Conservation (phyloP, 2,329 filamentous ascomycete genomes). For the Fusarium musae region DNA sequence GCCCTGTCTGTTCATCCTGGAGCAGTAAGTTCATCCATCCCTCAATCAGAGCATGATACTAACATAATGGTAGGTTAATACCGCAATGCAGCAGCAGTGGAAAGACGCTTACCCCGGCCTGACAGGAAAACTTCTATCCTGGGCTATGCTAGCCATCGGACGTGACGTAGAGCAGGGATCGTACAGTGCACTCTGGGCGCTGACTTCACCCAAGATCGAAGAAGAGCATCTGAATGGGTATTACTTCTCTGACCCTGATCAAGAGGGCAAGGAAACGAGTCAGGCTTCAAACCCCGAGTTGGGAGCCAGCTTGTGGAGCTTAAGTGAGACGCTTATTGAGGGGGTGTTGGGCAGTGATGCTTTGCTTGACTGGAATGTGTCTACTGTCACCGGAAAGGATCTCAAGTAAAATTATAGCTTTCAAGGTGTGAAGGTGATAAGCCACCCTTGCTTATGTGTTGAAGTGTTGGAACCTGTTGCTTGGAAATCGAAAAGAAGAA, state of each 20-base stretch:
- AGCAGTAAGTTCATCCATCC: not conserved
- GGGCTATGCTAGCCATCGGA: conserved; percentile 49
- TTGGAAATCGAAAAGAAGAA: not conserved
- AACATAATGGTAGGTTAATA: conserved; percentile 56
- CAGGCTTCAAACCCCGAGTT: conserved; percentile 54
- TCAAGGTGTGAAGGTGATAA: too few species aligned
- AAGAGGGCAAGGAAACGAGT: conserved; percentile 51
- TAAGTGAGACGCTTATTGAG: conserved; percentile 53
- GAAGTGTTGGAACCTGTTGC: not conserved
- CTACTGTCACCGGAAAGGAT: not conserved
- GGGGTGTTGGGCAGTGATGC: conserved; percentile 55
- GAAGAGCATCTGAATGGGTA: conserved; percentile 56
- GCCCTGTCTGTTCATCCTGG: conserved; percentile 54
- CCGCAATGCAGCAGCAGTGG: conserved; percentile 58
- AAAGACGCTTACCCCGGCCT: conserved; percentile 58
- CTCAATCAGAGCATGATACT: accelerated
- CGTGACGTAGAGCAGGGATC: conserved; percentile 55
- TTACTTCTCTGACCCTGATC: conserved; percentile 54
- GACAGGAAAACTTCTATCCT: conserved; percentile 52
- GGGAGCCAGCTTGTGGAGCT: conserved; percentile 52
- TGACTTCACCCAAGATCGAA: conserved; percentile 54
- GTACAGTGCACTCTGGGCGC: conserved; percentile 56
- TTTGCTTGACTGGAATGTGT: conserved; percentile 36
- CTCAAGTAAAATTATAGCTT: not conserved
- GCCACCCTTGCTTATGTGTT: accelerated